Evolutionary conservation across 192 early-diverging fungal genomes (phyloP), one percentile per base, ranked within the genome.

Genomic region (Funneliformis mosseae): DNA sequence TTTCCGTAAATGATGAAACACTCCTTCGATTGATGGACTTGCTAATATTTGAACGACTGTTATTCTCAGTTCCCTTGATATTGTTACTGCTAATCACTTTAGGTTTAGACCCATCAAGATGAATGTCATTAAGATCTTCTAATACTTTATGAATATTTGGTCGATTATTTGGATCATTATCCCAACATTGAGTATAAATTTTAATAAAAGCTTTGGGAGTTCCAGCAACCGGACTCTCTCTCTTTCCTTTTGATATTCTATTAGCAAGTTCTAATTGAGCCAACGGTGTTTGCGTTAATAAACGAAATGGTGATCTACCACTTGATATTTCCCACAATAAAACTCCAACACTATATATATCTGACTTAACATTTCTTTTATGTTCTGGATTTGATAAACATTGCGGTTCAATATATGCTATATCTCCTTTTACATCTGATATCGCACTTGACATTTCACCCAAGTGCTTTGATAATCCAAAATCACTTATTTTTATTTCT

Each of bases 171-270:
- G 76, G 76, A 46, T 71, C 62, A 14, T 39, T 10, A 14, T 78
- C 21, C 76, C 76, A 78, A 64, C 76, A 78, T 68, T 78, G 42
- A 27, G 25, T 23, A 68, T 78, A 78, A 68, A 78, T 39, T 16
- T 78, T 66, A 67, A 67, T 66, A 45, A 71, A 78, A 25, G 76
- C 68, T 41, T 73, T 10, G 16, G 76, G 76, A 21, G 76, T 74
- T n/a, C 76, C 76, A 28, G 25, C 41, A 38, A 78, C 39, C 16
- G 76, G 76, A 16, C 27, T 18, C 71, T 78, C 76, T n/a, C 76
- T 4, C 46, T 46, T 7, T 74, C 76, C 76, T 7, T 43, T 27
- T 18, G 76, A 70, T 43, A 70, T 70, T 21, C n/a, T 38, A 9
- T 6, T 43, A 23, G 41, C 68, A 38, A 70, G 16, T 45, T 70